These are phyloP conservation scores for Oehlia diaphana DNA, from an alignment of 192 early-diverging fungal genomes.

Conservation along the genomic window DNA sequence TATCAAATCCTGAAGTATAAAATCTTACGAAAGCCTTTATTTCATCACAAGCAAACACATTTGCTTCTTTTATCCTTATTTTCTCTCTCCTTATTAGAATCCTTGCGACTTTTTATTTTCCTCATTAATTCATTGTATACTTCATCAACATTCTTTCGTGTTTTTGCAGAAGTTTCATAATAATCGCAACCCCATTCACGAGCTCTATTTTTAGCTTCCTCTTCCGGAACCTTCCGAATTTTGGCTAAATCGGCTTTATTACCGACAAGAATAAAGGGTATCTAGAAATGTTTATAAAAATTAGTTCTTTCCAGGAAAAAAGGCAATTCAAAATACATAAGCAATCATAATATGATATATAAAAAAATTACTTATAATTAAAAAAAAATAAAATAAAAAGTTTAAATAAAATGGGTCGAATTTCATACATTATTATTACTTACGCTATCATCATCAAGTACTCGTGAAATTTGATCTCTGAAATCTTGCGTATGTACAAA, in stretches of 20 bases:
- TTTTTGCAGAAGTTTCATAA: conserved; percentile 74
- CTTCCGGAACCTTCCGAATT: conserved; percentile 58
- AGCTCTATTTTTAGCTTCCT: conserved; percentile 60
- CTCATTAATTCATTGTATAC: conserved; percentile 75
- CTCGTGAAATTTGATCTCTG: conserved; percentile 81
- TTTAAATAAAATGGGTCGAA: neutral
- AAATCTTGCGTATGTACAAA: conserved; percentile 84
- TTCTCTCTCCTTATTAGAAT: conserved; percentile 43
- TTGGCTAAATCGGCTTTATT: conserved; percentile 72
- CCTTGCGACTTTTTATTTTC: conserved; percentile 72
- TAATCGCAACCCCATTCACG: conserved; percentile 71
- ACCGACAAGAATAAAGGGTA: conserved; percentile 82
- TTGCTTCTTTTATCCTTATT: conserved; percentile 38
- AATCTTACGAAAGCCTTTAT: neutral
- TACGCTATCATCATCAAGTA: conserved; percentile 74
- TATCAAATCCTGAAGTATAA: neutral
- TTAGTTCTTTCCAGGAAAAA: neutral
- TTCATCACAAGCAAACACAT: conserved; percentile 38
- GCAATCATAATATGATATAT: no score
- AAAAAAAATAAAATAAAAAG: conserved; percentile 5
- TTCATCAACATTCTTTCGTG: conserved; percentile 79
- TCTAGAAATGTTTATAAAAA: conserved; percentile 27
- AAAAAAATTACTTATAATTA: neutral
- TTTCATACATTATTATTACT: conserved; percentile 32
- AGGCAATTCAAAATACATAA: no score